A percentile compares a stretch with the other conserved stretches of the same genome.
Conservation (phyloP, 768 basidiomycete species). For the Agaricus blazei region DNA sequence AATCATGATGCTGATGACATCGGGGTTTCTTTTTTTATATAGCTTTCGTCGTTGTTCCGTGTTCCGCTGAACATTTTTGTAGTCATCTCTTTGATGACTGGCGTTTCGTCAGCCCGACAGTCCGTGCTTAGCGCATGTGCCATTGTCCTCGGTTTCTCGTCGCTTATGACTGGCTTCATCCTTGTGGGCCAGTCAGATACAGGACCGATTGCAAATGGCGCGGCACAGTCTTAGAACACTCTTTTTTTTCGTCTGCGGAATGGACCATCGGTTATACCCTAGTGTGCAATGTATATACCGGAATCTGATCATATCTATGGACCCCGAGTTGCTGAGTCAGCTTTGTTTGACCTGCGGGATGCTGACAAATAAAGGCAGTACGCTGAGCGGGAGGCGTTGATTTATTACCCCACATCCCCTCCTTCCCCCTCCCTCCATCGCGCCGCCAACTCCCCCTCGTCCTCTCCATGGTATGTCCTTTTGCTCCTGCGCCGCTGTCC, state of each 20-base stretch:
- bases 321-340: conserved; percentile 7
- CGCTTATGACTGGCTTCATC: conserved; percentile 49
- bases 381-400: not conserved
- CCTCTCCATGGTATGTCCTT: not conserved
- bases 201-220: not conserved
- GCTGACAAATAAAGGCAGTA: conserved; percentile 1
- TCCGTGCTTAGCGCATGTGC: conserved; percentile 57
- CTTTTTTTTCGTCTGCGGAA: not conserved
- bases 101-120: conserved; percentile 59
- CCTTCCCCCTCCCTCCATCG: not conserved
- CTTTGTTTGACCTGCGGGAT: not conserved
- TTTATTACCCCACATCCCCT: not conserved
- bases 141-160: conserved; percentile 51
- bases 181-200: conserved; percentile 29
- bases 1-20: not conserved
- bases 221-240: not conserved
- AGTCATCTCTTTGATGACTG: conserved; percentile 61
- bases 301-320: not conserved
- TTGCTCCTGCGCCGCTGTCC: not conserved
- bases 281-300: too few relatives aligned
- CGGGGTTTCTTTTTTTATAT: not conserved
- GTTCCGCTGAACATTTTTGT: conserved; percentile 75
- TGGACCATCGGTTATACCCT: not conserved
- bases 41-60: conserved; percentile 69
- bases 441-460: conserved; percentile 1